These are phyloP conservation scores for Grifola frondosa DNA, from an alignment of 1,284 basidiomycete genomes.

Conservation along the genomic window DNA sequence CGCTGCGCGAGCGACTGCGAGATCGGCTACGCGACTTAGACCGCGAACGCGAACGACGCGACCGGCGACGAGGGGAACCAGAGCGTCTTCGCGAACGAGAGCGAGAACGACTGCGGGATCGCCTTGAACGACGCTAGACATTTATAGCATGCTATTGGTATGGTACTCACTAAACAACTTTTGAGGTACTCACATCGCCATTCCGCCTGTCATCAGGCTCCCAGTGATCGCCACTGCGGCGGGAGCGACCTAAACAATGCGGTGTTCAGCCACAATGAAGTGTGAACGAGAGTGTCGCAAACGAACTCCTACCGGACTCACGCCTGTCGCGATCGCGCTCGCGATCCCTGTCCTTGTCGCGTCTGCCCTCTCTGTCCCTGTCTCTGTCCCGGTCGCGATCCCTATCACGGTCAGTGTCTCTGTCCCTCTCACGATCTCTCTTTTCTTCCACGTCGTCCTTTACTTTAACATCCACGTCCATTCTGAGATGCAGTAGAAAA, in stretches of 20 bases:
- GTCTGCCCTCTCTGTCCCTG: slow-evolving; percentile 36
- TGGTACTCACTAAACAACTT: slow-evolving; percentile 14
- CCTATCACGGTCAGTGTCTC: slow-evolving; percentile 42
- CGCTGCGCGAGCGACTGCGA: slow-evolving; percentile 60
- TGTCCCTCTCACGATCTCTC: slow-evolving; percentile 35
- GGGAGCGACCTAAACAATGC: slow-evolving; percentile 35
- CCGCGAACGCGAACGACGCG: slow-evolving; percentile 54
- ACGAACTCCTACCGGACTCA: slow-evolving; percentile 49
- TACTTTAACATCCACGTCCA: slow-evolving; percentile 79
- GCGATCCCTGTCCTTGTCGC: slow-evolving; percentile 36
- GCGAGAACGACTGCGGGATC: slow-evolving; percentile 54
- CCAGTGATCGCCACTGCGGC: slow-evolving; percentile 66
- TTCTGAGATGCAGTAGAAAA: slow-evolving; percentile 28
- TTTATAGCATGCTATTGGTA: slow-evolving; percentile 10
- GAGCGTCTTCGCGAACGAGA: slow-evolving; percentile 70
- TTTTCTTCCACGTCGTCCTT: slow-evolving; percentile 70
- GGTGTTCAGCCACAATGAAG: background rate
- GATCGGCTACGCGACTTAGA: slow-evolving; percentile 59
- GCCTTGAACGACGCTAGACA: slow-evolving; percentile 42
- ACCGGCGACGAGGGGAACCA: slow-evolving; percentile 59
- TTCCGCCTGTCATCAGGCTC: slow-evolving; percentile 71
- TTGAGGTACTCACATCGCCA: slow-evolving; percentile 50
- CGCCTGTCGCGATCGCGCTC: slow-evolving; percentile 44
- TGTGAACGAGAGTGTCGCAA: background rate
- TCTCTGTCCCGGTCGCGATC: slow-evolving; percentile 47